Evolutionary conservation across 1,284 basidiomycete species (phyloP), one percentile per base, ranked within the genome.

Genomic region (Irpex rosettiformis): DNA sequence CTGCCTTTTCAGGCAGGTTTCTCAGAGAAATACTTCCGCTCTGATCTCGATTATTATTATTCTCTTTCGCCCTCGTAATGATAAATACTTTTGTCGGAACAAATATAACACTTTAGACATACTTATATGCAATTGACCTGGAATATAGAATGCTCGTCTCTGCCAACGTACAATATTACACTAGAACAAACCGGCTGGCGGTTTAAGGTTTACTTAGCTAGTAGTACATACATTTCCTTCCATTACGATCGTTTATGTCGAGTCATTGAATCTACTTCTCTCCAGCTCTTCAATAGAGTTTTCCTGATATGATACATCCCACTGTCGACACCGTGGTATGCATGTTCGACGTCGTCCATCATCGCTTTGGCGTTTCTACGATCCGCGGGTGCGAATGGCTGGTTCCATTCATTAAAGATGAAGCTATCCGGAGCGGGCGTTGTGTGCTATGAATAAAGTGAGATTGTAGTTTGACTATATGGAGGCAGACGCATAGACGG

Each of bases 351-450:
- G 43, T 73, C 66, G 37, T 65, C 66, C 48, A 79, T 58, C 57
- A 88, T 78, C 55, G 83, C 80, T 52, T 78, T 70, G 0, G 85
- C 86, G 42, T 71, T 79, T 51, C 85, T 80, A 25, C 76, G 74
- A 67, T 88, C 86, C 11, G 74, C 74, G 3, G 86, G 86, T n/a
- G 83, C 82, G 71, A 89, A 85, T 0, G 86, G 86, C 71, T 84
- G 79, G 68, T 88, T 89, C 73, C 74, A 77, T 16, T 70, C 54
- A 48, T 69, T 78, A 75, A 83, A 86, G 61, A 86, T 68, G 70
- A 77, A 87, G 2, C 75, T 66, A 11, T 72, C 66, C 3, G 83
- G 82, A 21, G 80, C 73, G 16, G 81, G 80, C 29, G 72, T 71
- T 16, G 80, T 77, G 70, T 86, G 82, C 80, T 84, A 22, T 22